Conservation (phyloP, 139 green algal genomes). For the Coelastrella sp. region DNA sequence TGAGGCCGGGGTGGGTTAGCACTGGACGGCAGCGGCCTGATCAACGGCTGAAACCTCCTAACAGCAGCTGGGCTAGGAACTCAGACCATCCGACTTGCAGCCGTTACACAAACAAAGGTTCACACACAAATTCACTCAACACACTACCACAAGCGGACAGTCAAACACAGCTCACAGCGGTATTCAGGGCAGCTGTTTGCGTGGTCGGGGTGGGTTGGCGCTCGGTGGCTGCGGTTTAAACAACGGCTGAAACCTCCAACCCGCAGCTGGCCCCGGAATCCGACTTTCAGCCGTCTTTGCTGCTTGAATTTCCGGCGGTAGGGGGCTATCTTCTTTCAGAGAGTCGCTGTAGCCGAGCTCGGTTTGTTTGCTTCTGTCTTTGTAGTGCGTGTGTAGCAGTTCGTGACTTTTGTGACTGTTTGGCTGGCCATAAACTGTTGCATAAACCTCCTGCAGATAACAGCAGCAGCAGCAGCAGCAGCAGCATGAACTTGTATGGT, state of each 20-base stretch:
- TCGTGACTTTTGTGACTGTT: slow-evolving; percentile 55
- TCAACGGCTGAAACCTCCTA: no score
- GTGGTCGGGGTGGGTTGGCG: not conserved
- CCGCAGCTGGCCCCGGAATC: slow-evolving; percentile 5
- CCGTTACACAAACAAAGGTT: no score
- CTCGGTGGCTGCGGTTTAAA: not conserved
- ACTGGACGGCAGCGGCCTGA: no score
- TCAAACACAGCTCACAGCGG: not conserved
- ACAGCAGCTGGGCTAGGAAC: no score
- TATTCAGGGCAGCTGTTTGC: not conserved
- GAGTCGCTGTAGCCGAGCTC: slow-evolving; percentile 11
- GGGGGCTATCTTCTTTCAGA: not conserved
- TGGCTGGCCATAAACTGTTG: slow-evolving; percentile 47
- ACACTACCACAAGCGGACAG: not conserved
- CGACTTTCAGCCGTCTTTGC: not conserved
- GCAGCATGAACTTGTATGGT: not conserved
- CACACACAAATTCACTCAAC: no score
- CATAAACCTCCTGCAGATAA: slow-evolving; percentile 51
- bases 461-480: not conserved
- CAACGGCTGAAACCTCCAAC: slow-evolving; percentile 25
- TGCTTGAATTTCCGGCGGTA: not conserved
- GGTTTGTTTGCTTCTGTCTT: slow-evolving; percentile 34
- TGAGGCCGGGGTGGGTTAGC: no score
- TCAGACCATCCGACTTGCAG: no score
- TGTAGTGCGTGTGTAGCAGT: slow-evolving; percentile 70